A percentile compares a stretch with the other conserved stretches of the same genome.
Evolutionary conservation across 352 stramenopile genomes (phyloP).

Genomic region (Phytophthora chlamydospora): DNA sequence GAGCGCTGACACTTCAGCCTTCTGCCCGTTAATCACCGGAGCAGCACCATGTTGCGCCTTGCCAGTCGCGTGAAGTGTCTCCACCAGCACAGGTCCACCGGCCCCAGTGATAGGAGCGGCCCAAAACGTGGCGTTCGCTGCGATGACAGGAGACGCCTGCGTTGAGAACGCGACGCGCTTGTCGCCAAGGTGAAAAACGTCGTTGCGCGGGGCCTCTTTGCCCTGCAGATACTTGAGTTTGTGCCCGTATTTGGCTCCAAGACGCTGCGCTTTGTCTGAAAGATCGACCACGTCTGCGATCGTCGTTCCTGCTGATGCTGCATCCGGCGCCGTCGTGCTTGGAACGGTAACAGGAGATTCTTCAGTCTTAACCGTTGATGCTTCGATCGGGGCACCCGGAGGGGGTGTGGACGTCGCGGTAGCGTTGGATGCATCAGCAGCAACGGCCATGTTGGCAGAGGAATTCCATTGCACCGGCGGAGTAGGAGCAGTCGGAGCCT

Average conservation of each 20-base stretch:
- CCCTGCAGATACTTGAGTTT: constrained; percentile 87
- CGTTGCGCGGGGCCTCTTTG: constrained; percentile 58
- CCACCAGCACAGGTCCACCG: constrained; percentile 72
- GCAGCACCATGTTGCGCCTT: constrained; percentile 50
- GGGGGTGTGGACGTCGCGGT: not conserved
- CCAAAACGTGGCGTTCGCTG: constrained; percentile 65
- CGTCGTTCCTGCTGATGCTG: not conserved
- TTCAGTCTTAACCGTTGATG: constrained; percentile 13
- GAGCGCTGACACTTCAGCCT: constrained; percentile 63
- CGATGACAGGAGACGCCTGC: constrained; percentile 51
- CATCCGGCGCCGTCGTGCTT: constrained; percentile 12
- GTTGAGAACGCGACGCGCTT: constrained; percentile 45
- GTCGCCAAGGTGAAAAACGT: constrained; percentile 63
- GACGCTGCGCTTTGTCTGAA: constrained; percentile 69
- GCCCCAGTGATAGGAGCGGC: constrained; percentile 60
- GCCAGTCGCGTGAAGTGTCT: constrained; percentile 44
- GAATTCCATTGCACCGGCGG: constrained; percentile 17
- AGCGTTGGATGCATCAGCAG: not conserved
- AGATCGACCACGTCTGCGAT: constrained; percentile 38
- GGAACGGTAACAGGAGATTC: constrained; percentile 9
- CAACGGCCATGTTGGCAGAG: not conserved
- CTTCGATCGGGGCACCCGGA: not conserved
- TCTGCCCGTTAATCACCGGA: constrained; percentile 70
- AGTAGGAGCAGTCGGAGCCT: constrained; percentile 4
- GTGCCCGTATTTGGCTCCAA: constrained; percentile 73